Evolutionary conservation across 2,329 filamentous ascomycete genomes (phyloP), one percentile per base, ranked within the genome.

Genomic region (Penicillium hordei): DNA sequence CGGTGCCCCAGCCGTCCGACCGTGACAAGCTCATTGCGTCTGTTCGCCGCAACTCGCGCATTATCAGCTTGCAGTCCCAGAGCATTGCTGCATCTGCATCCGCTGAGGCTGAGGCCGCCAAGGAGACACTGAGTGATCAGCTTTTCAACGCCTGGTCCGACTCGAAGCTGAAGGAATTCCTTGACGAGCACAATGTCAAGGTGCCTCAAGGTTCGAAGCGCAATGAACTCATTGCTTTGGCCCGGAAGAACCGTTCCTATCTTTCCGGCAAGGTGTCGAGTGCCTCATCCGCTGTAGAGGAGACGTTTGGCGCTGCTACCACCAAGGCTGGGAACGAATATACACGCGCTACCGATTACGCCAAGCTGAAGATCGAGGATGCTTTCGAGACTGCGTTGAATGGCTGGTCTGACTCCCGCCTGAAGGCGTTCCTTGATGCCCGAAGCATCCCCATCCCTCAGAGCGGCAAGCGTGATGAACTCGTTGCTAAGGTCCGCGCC

Each of bases 111-210:
- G 85, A 88, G 49, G 81, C 85, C 39, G 88, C 90, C 1, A 89
- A 92, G 66, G 80, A 88, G 51, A 89, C 86, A 48, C 78, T 97
- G 42, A 91, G 88, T 61, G 91, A 97, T 68, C 87, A 88, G 68
- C 81, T 97, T 52, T 89, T 97, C 70, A 88, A 96, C 67, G 87
- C 90, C 4, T 99, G 94, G 94, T 88, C 89, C 69, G 93, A 97
- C 70, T 88, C 84, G 68, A 81, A 96, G 75, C 83, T 99, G 73
- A 97, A 97, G 83, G 88, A 91, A 62, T 97, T 94, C 80, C 87
- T 87, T 55, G 93, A 97, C 79, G 91, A 93, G 82, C 94, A 97
- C 68, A 86, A 86, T 57, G 89, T 99, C 71, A 83, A 83, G 80
- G 91, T 97, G 50, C 94, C 94, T 10, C 93, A 97, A 72, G 94